Base-by-base conservation (phyloP, 306 rosid species). In the Cucumis hystrix region DNA sequence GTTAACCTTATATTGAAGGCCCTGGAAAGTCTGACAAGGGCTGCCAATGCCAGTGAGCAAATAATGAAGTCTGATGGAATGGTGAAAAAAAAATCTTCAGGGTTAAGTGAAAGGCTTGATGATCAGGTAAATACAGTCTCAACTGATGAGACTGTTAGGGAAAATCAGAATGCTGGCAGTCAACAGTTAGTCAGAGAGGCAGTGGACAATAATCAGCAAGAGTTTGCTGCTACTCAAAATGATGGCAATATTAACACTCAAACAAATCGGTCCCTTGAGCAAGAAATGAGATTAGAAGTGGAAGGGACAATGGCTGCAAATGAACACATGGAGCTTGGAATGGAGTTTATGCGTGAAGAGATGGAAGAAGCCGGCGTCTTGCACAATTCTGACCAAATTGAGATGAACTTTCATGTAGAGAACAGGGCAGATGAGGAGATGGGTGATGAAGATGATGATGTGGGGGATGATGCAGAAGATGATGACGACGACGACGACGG, bases 401-500 rank as follows among this genome's bases (percentile, higher is more conserved):
- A 89, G 83, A 88, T 96, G 97, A 80, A 85, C 41, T 96, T 92
- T 80, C 97, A 77, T 81, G 98, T 92, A 69, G 96, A 92, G 86
- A 92, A 87, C 81, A 86, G 97, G 89, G 91, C 85, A 77, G 93
- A 89, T 81, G 97, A 96, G 86, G 97, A 89, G 77, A 92, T 96
- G 97, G 98, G 89, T 74, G 99, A 92, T 83, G 98, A 91, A 84
- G 99, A 96, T 79, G 97, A 96, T 88, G 99, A 88, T 76, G 92
- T 92, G 97, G 98, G 97, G 63, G 98, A 92, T 77, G 98, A 95
- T 43, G 97, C 91, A 55, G 98, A 92, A 68, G 98, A 95, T 75
- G 99, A 92, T 40, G 98, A 95, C n/a, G 97, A 93, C 23, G 98
- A 90, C 47, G 99, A 92, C 28, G 97, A 90, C 64, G 97, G 89